A percentile compares a stretch with the other conserved stretches of the same genome.
Conservation (phyloP, 176 grass and related monocot species). For the Hordeum marinum region DNA sequence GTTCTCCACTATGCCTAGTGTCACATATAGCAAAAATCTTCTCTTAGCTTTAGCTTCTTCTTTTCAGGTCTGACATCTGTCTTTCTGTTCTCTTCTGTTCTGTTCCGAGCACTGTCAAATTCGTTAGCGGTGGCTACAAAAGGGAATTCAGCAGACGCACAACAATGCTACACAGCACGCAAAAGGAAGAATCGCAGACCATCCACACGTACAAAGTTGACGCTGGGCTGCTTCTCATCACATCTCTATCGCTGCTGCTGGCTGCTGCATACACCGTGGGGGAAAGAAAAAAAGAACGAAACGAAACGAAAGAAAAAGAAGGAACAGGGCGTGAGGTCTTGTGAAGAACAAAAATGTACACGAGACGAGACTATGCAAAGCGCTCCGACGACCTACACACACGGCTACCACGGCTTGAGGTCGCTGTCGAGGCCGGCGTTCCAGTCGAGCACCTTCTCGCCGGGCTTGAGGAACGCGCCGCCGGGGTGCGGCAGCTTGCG, state of each 20-base stretch:
- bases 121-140: no score
- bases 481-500: conserved; percentile 54
- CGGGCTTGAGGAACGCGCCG: conserved; percentile 36
- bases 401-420: conserved; percentile 42
- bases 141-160: no score
- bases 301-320: neutral
- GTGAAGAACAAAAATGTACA: neutral
- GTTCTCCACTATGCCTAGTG: no score
- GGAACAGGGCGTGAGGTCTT: neutral
- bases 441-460: conserved; percentile 53
- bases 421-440: conserved; percentile 40
- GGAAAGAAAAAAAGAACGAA: neutral
- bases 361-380: neutral
- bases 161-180: no score
- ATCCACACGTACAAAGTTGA: no score
- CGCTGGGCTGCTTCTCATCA: neutral
- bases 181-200: no score
- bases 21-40: no score
- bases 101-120: no score
- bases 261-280: neutral
- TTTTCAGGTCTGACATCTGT: no score
- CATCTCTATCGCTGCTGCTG: neutral
- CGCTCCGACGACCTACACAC: neutral
- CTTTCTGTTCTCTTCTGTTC: no score
- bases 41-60: no score